Conservation (phyloP, 305 asterid genomes). For the Fraxinus xanthoxyloides region DNA sequence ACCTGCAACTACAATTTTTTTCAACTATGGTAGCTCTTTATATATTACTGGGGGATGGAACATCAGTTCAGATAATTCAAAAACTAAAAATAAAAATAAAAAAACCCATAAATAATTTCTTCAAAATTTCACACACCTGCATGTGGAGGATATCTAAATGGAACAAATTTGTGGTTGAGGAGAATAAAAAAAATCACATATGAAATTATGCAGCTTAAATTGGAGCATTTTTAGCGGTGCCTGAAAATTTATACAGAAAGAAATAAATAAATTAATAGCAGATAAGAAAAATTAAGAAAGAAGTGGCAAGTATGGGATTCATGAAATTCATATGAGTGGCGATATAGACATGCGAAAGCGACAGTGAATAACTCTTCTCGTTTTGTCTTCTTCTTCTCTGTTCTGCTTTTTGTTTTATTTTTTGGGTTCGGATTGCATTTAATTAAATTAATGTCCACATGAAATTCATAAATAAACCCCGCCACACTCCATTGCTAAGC, state of each 20-base stretch:
- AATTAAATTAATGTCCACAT: not conserved
- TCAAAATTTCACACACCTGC: not conserved
- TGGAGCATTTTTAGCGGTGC: constrained; percentile 33
- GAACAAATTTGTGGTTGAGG: constrained; percentile 29
- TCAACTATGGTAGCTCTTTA: not conserved
- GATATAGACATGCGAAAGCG: constrained; percentile 38
- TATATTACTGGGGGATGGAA: not conserved
- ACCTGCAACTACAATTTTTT: constrained; percentile 13
- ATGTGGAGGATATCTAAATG: not conserved
- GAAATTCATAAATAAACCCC: not conserved
- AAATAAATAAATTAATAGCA: not conserved
- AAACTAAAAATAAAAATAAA: not conserved
- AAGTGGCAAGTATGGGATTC: constrained; percentile 48
- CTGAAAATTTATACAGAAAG: not conserved
- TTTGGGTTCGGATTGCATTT: not conserved
- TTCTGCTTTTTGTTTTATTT: not conserved
- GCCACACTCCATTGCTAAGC: not conserved
- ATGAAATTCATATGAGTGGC: constrained; percentile 54
- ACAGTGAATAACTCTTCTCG: constrained; percentile 4
- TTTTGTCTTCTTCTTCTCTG: not conserved
- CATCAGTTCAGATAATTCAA: not conserved
- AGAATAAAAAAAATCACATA: not conserved
- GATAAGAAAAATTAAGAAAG: not conserved
- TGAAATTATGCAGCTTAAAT: constrained; percentile 19
- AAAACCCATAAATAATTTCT: not conserved